These are phyloP conservation scores for Silene latifolia DNA, from an alignment of 148 eudicot species.

Conservation along the genomic window DNA sequence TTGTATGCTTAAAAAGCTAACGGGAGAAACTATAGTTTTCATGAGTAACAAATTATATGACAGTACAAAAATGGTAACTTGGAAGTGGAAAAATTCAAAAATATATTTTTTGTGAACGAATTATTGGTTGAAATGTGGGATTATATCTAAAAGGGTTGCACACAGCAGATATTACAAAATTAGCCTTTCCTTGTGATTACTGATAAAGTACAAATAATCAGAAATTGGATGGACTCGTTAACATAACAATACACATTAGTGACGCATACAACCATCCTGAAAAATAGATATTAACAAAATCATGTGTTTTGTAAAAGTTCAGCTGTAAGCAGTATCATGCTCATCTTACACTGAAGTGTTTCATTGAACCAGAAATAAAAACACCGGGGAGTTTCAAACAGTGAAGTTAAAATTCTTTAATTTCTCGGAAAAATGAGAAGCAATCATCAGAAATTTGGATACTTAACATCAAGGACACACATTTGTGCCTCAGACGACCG, in stretches of 20 bases:
- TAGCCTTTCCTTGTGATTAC: neutral
- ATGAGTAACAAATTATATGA: too few species aligned
- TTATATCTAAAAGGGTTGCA: too few species aligned
- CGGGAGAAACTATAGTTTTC: too few species aligned
- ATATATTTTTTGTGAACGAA: too few species aligned
- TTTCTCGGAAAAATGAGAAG: neutral
- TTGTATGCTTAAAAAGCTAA: too few species aligned
- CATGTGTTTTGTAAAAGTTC: neutral
- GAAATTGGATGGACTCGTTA: neutral
- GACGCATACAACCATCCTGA: neutral
- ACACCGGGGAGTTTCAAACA: too few species aligned
- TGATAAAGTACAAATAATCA: neutral
- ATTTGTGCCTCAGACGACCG: conserved; percentile 24
- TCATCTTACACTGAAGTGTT: too few species aligned
- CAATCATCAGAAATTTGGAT: conserved; percentile 13
- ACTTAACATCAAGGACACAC: conserved; percentile 15
- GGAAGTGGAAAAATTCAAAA: too few species aligned
- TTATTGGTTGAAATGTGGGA: neutral
- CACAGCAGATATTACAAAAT: neutral
- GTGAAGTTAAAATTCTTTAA: neutral
- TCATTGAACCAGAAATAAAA: too few species aligned
- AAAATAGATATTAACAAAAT: neutral
- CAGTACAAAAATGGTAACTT: too few species aligned
- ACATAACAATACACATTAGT: neutral
- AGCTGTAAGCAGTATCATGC: too few species aligned